A percentile compares a stretch with the other conserved stretches of the same genome.
These are phyloP conservation scores for Talaromyces amestolkiae DNA, from an alignment of 2,329 filamentous ascomycete species.

Conservation along the genomic window DNA sequence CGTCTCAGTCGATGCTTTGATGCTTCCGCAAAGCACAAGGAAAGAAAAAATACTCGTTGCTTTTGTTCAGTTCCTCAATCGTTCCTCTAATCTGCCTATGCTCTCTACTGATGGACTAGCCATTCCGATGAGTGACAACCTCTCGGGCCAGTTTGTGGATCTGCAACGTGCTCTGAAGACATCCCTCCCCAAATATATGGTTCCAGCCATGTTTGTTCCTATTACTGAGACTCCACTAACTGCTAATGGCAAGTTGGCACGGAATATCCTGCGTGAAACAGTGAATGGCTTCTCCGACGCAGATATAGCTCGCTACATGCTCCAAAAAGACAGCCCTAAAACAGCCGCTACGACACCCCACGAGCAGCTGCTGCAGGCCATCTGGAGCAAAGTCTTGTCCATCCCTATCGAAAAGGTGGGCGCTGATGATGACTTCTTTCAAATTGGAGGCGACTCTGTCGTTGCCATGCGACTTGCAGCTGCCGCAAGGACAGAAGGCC, in stretches of 20 bases:
- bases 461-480: constrained; percentile 35
- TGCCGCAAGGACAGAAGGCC: constrained; percentile 24
- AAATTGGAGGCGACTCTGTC: constrained; percentile 35
- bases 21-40: constrained; percentile 66
- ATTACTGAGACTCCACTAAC: constrained; percentile 43
- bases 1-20: constrained; percentile 63
- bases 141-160: constrained; percentile 40
- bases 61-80: constrained; percentile 58
- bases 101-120: not conserved
- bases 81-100: constrained; percentile 36
- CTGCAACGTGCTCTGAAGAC: not conserved
- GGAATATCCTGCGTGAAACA: constrained; percentile 16
- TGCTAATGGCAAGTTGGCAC: constrained; percentile 47
- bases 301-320: not conserved
- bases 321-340: not conserved
- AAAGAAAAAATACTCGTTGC: constrained; percentile 78
- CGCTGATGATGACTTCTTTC: constrained; percentile 38
- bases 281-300: not conserved
- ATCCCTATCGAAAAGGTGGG: constrained; percentile 22
- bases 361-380: constrained; percentile 19
- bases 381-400: constrained; percentile 24
- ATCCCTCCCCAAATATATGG: constrained; percentile 10
- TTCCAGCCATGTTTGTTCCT: constrained; percentile 39
- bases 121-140: constrained; percentile 18
- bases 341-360: constrained; percentile 9